Evolutionary conservation across 2,329 filamentous ascomycete genomes (phyloP).

Genomic region (Monosporascus sp.): DNA sequence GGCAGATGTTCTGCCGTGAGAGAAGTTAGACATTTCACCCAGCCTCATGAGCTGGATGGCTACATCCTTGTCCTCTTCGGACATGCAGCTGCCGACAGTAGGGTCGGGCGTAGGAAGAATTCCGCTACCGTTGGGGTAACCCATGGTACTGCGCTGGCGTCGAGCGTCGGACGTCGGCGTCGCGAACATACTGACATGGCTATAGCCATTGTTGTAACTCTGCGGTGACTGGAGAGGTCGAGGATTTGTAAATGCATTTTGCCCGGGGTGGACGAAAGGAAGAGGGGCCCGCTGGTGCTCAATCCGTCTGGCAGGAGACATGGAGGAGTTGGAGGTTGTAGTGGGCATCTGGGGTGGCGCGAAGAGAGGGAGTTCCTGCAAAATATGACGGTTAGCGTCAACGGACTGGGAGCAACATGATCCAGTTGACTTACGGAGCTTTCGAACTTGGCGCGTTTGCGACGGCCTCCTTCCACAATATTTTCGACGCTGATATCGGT

Average conservation of each 20-base stretch:
- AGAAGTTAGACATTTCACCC: conserved; percentile 89
- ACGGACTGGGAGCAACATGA: conserved; percentile 6
- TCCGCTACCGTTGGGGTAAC: conserved; percentile 48
- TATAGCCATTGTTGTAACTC: conserved; percentile 56
- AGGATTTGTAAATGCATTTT: conserved; percentile 74
- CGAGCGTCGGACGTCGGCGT: conserved; percentile 58
- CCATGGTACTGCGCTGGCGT: conserved; percentile 60
- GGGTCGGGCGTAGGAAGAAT: conserved; percentile 90
- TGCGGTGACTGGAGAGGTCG: conserved; percentile 80
- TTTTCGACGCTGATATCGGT: conserved; percentile 98
- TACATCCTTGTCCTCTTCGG: conserved; percentile 89
- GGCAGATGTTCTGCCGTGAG: conserved; percentile 85
- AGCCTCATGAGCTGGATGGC: conserved; percentile 95
- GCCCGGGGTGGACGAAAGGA: conserved; percentile 69
- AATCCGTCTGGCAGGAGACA: conserved; percentile 81
- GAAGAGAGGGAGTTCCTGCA: conserved; percentile 89
- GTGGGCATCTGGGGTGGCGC: conserved; percentile 91
- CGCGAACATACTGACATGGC: conserved; percentile 53
- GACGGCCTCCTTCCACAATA: conserved; percentile 92
- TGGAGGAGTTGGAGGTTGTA: conserved; percentile 93
- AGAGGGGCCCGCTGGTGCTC: conserved; percentile 65
- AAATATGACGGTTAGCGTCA: conserved; percentile 26
- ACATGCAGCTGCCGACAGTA: conserved; percentile 95
- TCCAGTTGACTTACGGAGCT: conserved; percentile 75
- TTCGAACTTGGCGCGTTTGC: conserved; percentile 91